Percentiles rank a stretch among this genome's conserved stretches.
phyloP scores from a whole-genome alignment of 768 basidiomycete species.

The Asterophora lycoperdoides region DNA sequence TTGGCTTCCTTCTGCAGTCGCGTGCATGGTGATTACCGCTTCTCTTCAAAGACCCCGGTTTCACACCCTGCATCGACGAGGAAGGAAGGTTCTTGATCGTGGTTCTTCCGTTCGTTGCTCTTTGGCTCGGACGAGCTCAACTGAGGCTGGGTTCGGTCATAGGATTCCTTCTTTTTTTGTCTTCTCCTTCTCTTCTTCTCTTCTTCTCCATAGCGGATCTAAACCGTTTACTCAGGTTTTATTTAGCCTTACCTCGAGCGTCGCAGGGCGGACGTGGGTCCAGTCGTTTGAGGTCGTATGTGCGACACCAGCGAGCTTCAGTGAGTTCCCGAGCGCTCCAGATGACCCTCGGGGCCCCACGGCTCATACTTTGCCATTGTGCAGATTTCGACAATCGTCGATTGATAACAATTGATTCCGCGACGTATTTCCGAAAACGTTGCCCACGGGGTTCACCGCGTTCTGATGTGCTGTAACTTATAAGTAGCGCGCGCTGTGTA shows the following conservation, averaged over 20 bases:
- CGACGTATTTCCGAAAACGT: background rate
- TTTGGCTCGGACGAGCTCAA: constrained; percentile 3
- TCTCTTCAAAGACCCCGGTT: background rate
- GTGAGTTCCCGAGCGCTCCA: background rate
- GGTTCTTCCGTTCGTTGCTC: constrained; percentile 4
- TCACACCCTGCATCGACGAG: constrained; percentile 1
- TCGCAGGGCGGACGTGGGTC: background rate
- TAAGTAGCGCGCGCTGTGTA: background rate
- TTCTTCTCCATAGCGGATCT: background rate
- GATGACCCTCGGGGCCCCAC: background rate
- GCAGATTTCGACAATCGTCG: background rate
- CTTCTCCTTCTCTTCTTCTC: too few relatives aligned
- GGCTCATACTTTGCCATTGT: background rate
- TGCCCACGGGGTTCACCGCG: background rate
- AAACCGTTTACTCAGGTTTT: background rate
- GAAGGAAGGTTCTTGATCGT: constrained; percentile 4
- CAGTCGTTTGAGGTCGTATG: background rate
- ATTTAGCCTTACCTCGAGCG: background rate
- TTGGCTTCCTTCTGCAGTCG: background rate
- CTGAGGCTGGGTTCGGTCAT: background rate
- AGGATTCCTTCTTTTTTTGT: constrained; percentile 7
- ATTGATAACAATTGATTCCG: background rate
- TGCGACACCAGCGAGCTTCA: background rate
- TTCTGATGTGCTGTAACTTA: background rate
- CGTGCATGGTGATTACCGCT: background rate